These are phyloP conservation scores for Metschnikowia noctiluminum DNA, from an alignment of 805 yeast species.

Conservation along the genomic window DNA sequence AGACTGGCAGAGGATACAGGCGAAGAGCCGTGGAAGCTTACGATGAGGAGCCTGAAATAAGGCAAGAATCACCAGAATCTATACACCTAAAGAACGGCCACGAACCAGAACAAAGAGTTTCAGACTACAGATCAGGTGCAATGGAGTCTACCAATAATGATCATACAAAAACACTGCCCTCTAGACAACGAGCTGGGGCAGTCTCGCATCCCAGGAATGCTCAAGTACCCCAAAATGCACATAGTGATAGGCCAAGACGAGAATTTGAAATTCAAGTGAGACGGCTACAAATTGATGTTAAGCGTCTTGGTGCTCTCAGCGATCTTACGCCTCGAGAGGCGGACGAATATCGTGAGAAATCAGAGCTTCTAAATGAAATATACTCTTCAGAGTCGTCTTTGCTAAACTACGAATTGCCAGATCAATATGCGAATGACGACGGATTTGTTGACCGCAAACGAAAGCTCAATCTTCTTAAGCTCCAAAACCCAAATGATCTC, in stretches of 20 bases:
- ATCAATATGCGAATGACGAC: constrained; percentile 49
- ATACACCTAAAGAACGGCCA: neutral
- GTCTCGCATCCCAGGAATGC: neutral
- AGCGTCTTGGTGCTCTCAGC: neutral
- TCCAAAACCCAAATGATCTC: constrained; percentile 19
- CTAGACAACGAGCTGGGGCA: no score
- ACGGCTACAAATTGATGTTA: neutral
- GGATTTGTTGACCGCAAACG: constrained; percentile 54
- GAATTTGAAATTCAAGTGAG: constrained; percentile 9
- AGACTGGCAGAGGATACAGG: neutral
- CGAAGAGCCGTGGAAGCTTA: constrained; percentile 6
- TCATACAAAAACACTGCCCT: no score
- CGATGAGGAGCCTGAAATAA: neutral
- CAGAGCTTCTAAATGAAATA: constrained; percentile 7
- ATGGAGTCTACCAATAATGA: no score
- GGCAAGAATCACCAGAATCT: neutral
- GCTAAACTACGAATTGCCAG: constrained; percentile 39
- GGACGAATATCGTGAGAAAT: constrained; percentile 11
- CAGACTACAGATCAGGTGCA: no score
- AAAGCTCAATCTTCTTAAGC: constrained; percentile 49
- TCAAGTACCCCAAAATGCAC: neutral
- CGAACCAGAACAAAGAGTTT: no score
- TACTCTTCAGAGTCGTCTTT: neutral
- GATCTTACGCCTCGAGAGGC: constrained; percentile 16
- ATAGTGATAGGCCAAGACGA: neutral